Evolutionary conservation across 306 rosid species (phyloP).

Genomic region (Citrullus colocynthis): DNA sequence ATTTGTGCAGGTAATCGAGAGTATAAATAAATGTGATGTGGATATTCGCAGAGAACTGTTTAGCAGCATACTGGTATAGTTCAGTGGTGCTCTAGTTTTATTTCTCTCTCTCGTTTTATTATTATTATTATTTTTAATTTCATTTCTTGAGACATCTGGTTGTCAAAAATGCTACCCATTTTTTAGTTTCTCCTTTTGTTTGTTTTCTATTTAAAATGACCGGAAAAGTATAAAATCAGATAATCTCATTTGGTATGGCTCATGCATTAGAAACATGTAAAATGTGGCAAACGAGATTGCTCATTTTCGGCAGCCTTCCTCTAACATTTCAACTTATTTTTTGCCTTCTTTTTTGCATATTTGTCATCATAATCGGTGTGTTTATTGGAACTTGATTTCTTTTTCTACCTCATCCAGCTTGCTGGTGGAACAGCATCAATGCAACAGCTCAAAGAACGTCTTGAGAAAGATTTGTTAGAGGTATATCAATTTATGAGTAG

Average conservation of each 20-base stretch:
- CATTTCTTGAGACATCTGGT: not conserved
- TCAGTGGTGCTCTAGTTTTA: not conserved
- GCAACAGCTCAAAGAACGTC: slow-evolving; percentile 96
- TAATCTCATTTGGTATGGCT: not conserved
- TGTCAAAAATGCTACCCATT: not conserved
- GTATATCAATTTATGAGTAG: slow-evolving; percentile 19
- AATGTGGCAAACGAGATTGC: not conserved
- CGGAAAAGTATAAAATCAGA: not conserved
- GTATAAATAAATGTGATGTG: slow-evolving; percentile 91
- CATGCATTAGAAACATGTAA: not conserved
- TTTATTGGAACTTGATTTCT: not conserved
- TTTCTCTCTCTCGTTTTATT: not conserved
- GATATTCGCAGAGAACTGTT: slow-evolving; percentile 95
- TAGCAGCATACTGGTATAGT: slow-evolving; percentile 86
- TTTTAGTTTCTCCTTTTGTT: not conserved
- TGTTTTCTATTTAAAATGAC: not conserved
- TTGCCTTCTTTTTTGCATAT: not conserved
- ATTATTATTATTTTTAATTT: not conserved
- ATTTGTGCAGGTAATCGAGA: slow-evolving; percentile 71
- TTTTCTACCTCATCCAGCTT: slow-evolving; percentile 38
- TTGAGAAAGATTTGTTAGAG: slow-evolving; percentile 95
- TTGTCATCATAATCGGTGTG: not conserved
- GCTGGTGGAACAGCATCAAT: slow-evolving; percentile 99
- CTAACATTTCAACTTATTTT: not conserved
- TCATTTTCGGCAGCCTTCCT: not conserved